A percentile compares a stretch with the other conserved stretches of the same genome.
These are phyloP conservation scores for Aristolochia californica DNA, from an alignment of 164 flowering plant species.

Conservation along the genomic window DNA sequence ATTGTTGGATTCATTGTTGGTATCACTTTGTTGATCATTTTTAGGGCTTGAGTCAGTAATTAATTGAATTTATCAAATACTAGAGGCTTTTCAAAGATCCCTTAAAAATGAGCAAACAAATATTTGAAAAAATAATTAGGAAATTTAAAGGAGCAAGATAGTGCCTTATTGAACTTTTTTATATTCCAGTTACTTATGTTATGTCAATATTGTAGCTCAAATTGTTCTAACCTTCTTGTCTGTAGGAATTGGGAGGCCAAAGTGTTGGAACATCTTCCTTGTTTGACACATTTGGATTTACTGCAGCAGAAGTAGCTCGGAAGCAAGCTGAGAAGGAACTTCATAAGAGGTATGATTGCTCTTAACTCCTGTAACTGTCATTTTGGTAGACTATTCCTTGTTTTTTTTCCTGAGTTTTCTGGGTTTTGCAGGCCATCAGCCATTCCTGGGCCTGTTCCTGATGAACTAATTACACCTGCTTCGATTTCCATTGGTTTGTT, in stretches of 20 bases:
- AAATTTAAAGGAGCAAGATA: no score
- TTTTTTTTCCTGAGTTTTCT: background rate
- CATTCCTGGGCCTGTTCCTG: conserved; percentile 94
- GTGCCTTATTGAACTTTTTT: no score
- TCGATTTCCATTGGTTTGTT: conserved; percentile 70
- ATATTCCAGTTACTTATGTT: no score
- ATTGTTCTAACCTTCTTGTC: background rate
- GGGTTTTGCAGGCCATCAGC: conserved; percentile 55
- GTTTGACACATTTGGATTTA: conserved; percentile 96
- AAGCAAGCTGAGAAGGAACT: conserved; percentile 82
- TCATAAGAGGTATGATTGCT: conserved; percentile 41
- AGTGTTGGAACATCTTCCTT: conserved; percentile 52
- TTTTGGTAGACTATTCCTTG: background rate
- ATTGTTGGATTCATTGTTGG: no score
- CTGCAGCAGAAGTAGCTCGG: conserved; percentile 83
- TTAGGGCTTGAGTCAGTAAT: no score
- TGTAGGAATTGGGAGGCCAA: conserved; percentile 69
- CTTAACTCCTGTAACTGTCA: background rate
- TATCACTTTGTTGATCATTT: no score
- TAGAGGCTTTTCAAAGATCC: no score
- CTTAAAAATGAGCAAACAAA: no score
- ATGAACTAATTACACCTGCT: conserved; percentile 71
- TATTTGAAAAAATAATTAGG: no score
- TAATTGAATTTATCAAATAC: no score
- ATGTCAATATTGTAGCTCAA: no score